phyloP scores from a whole-genome alignment of 2,329 filamentous ascomycete species.

The Cladophialophora chaetospira region DNA sequence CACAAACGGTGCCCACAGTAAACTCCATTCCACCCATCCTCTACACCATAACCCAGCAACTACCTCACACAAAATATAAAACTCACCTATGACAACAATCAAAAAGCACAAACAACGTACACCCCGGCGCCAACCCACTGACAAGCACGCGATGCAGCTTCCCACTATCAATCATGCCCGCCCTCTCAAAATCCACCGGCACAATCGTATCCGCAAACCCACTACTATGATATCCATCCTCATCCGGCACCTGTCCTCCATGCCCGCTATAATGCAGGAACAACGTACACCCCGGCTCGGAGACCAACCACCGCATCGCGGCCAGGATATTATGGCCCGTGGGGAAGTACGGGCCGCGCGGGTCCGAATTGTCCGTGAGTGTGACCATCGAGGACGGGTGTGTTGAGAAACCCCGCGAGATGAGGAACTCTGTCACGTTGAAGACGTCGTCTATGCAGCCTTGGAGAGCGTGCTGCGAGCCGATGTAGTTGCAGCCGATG shows the following conservation, averaged over 20 bases:
- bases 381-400: conserved; percentile 48
- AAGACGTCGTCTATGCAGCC: conserved; percentile 55
- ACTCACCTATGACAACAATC: conserved; percentile 62
- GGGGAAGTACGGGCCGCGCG: conserved; percentile 49
- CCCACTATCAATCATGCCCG: conserved; percentile 57
- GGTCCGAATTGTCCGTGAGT: conserved; percentile 47
- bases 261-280: conserved; percentile 64
- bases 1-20: neutral
- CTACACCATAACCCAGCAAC: neutral
- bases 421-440: conserved; percentile 50
- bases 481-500: conserved; percentile 57
- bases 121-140: conserved; percentile 47
- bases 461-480: conserved; percentile 46
- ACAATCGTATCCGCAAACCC: conserved; percentile 56
- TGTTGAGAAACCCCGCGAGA: conserved; percentile 48
- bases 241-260: conserved; percentile 55
- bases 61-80: conserved; percentile 45
- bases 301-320: conserved; percentile 61
- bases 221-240: conserved; percentile 12
- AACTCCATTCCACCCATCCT: neutral
- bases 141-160: conserved; percentile 35
- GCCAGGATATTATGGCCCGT: conserved; percentile 50
- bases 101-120: conserved; percentile 45
- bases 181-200: conserved; percentile 55
- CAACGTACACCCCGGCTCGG: conserved; percentile 24